Base-by-base conservation (phyloP, 257 asterid genomes). In the Handroanthus guayacan region DNA sequence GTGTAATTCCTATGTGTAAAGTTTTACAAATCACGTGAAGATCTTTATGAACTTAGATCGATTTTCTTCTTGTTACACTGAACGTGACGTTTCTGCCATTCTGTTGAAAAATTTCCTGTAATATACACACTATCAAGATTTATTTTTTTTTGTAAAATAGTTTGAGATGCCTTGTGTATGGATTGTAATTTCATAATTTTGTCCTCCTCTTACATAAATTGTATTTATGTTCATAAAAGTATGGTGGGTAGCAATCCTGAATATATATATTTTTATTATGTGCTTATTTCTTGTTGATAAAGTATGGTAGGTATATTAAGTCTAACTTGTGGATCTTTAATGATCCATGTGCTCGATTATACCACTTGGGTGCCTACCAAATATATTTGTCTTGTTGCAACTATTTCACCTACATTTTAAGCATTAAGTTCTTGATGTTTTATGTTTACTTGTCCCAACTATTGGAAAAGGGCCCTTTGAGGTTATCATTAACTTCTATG, bases 171-270 rank as follows among this genome's bases (percentile, higher is more conserved):
- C 16, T 34, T 52, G 0, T 4, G 52, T 47, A 7, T 47, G 52
- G 31, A 25, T 25, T 25, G 31, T 25, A 25, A 25, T 25, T 25
- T 25, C 31, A 25, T 25, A 43, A 9, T 43, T n/a, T 14, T 9
- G 18, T 71, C 56, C 45, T 41, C 10, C 13, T 56, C 14, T 38
- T 17, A 37, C 1, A 2, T 48, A 44, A 6, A 56, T 9, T 17
- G 39, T 37, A 25, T 50, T 56, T 55, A 56, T n/a, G 45, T 5
- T 51, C 50, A 57, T 37, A 36, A 54, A 25, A 12, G 34, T n/a
- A 58, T 38, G 57, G 43, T 51, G 38, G 58, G 72, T 54, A 47
- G 74, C 55, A 62, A 13, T 50, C 62, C 64, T 44, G 65, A 54
- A 9, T n/a, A 1, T n/a, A 51, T 52, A 12, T 5, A n/a, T 25